phyloP scores from a whole-genome alignment of 2,329 filamentous ascomycete genomes.

The Macroventuria anomochaeta region DNA sequence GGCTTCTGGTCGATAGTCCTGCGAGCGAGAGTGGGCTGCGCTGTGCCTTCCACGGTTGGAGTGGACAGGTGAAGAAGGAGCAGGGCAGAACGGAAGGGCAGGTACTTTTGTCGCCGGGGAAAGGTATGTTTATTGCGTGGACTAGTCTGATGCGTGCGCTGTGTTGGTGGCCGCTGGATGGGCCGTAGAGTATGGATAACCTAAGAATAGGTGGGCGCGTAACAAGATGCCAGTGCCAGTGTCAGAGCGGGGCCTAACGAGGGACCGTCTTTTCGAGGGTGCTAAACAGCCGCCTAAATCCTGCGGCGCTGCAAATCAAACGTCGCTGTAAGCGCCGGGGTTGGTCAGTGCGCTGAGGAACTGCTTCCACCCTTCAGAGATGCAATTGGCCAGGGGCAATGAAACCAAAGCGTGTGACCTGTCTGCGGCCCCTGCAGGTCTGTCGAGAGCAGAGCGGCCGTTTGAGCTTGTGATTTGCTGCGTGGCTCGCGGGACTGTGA shows the following conservation, averaged over 20 bases:
- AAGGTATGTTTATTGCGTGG: constrained; percentile 43
- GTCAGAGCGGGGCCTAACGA: constrained; percentile 28
- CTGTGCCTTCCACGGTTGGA: constrained; percentile 37
- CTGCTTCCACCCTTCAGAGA: constrained; percentile 17
- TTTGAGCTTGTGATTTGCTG: constrained; percentile 37
- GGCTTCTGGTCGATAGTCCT: constrained; percentile 26
- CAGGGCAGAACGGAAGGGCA: constrained; percentile 33
- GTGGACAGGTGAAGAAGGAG: constrained; percentile 34
- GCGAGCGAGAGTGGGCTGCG: constrained; percentile 33
- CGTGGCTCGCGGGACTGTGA: constrained; percentile 25
- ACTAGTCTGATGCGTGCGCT: constrained; percentile 36
- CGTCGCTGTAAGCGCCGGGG: constrained; percentile 39
- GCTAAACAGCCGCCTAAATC: constrained; percentile 38
- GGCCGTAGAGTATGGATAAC: constrained; percentile 33
- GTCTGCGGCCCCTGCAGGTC: constrained; percentile 46
- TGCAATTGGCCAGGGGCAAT: constrained; percentile 31
- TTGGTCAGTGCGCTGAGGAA: constrained; percentile 28
- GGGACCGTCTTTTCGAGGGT: constrained; percentile 26
- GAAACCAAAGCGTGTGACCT: constrained; percentile 48
- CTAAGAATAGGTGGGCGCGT: constrained; percentile 30
- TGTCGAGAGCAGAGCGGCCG: constrained; percentile 24
- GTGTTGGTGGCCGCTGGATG: constrained; percentile 43
- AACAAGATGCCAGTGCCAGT: constrained; percentile 19
- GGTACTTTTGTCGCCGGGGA: constrained; percentile 34
- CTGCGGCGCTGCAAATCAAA: constrained; percentile 27